Evolutionary conservation across 768 basidiomycete genomes (phyloP), one percentile per base, ranked within the genome.

Genomic region (Tricholomella constricta): DNA sequence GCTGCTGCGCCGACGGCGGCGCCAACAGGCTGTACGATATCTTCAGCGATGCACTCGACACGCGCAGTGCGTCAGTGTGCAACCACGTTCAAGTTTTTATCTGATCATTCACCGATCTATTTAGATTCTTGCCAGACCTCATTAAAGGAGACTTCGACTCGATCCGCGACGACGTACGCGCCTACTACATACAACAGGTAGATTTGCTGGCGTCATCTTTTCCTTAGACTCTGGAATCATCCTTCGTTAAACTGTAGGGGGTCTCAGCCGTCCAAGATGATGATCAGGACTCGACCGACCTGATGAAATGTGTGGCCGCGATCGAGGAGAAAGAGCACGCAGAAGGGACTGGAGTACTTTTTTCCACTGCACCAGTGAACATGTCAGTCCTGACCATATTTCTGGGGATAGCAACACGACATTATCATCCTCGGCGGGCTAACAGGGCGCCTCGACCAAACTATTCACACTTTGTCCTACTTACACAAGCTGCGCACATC

Each of bases 101-200:
- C 7, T 11, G 4, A 40, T 10, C 20, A 2, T 22, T 40, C 2
- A 22, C 6, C 7, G 38, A 6, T 19, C 19, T n/a, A 9, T 14
- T 34, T 53, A 91, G 90, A 15, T 93, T 81, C 65, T 65, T 86
- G 5, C 97, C 97, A 0, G 81, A 94, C 65, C 68, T 96, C 19
- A 88, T 99, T 63, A 95, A 91, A 68, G 97, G 96, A 23, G 97
- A 99, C 68, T 69, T 98, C 25, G 97, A 98, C 67, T 98, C 94
- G 8, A 64, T 97, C 36, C 78, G 91, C 10, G 67, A 75, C 2
- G 90, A 94, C 40, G 94, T 96, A 6, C 75, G 75, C 38, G 65
- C 65, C 23, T 93, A 81, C 65, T 98, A 97, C 65, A 66, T 72
- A 10, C 65, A 72, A 0, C 73, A 78, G 58, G 92, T 89, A 57